These are phyloP conservation scores for Pseudisothecium myosuroides DNA, from an alignment of 225 moss, liverwort and hornwort genomes.

Conservation along the genomic window DNA sequence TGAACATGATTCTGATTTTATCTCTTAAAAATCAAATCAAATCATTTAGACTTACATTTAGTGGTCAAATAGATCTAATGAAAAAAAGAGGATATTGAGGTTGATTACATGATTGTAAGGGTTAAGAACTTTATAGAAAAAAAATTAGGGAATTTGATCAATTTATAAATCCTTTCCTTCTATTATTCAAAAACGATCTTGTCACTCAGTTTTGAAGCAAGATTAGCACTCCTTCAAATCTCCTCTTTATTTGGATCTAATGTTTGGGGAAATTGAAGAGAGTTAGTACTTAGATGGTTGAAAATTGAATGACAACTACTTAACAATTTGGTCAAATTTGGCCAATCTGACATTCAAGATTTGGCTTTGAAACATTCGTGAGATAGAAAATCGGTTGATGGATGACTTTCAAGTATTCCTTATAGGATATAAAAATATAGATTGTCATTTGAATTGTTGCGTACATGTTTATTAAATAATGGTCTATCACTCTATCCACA, in stretches of 20 bases:
- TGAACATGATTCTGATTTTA: neutral
- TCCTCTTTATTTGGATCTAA: neutral
- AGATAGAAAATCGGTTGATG: neutral
- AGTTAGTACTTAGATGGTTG: neutral
- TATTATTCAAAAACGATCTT: neutral
- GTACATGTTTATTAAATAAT: neutral
- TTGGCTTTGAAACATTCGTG: neutral
- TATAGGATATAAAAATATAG: neutral
- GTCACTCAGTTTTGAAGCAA: neutral
- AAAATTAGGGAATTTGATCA: neutral
- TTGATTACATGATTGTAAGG: neutral
- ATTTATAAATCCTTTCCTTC: fast-evolving
- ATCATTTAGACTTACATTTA: neutral
- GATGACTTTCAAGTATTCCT: neutral
- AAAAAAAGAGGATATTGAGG: neutral
- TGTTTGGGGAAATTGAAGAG: neutral
- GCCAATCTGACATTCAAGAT: fast-evolving
- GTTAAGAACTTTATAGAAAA: neutral
- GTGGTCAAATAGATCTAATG: neutral
- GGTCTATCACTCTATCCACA: neutral
- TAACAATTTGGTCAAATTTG: neutral
- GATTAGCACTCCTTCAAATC: neutral
- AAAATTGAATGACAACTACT: neutral
- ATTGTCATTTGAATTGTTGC: neutral
- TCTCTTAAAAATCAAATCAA: neutral